Conservation (phyloP, 164 flowering plant species). For the Platanus orientalis region DNA sequence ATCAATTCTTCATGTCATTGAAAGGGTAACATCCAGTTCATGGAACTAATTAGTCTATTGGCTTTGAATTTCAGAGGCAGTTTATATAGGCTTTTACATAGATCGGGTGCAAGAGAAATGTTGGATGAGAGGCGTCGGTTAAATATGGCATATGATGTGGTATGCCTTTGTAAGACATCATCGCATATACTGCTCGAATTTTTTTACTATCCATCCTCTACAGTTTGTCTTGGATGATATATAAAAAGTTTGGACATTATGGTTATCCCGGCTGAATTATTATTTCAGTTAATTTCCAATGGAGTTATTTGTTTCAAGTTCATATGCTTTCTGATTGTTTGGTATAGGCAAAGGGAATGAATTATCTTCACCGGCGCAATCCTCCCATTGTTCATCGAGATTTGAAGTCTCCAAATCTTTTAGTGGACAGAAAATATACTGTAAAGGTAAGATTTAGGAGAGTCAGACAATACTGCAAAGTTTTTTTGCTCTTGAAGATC, state of each 20-base stretch:
- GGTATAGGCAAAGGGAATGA: constrained; percentile 98
- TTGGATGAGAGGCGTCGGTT: constrained; percentile 89
- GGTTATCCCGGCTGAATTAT: not conserved
- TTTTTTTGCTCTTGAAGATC: not conserved
- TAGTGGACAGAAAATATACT: constrained; percentile 92
- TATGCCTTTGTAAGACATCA: constrained; percentile 26
- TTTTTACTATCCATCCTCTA: not conserved
- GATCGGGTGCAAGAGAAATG: constrained; percentile 72
- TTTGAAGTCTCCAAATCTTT: constrained; percentile 93
- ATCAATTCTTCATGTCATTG: not conserved
- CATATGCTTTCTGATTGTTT: constrained; percentile 4
- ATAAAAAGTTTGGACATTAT: not conserved
- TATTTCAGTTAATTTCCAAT: not conserved
- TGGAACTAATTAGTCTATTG: not conserved
- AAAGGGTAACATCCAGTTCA: not conserved
- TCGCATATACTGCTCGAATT: not conserved
- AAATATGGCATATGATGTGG: constrained; percentile 97
- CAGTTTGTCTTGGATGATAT: not conserved
- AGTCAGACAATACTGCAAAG: not conserved
- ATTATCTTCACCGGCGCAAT: constrained; percentile 90
- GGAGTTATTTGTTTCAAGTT: not conserved
- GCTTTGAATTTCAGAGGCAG: constrained; percentile 72
- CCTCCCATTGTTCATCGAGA: constrained; percentile 99
- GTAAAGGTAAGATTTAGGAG: constrained; percentile 63
- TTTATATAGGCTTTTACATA: constrained; percentile 84